phyloP scores from a whole-genome alignment of 2,329 filamentous ascomycete genomes.

The Phialophora macrospora region DNA sequence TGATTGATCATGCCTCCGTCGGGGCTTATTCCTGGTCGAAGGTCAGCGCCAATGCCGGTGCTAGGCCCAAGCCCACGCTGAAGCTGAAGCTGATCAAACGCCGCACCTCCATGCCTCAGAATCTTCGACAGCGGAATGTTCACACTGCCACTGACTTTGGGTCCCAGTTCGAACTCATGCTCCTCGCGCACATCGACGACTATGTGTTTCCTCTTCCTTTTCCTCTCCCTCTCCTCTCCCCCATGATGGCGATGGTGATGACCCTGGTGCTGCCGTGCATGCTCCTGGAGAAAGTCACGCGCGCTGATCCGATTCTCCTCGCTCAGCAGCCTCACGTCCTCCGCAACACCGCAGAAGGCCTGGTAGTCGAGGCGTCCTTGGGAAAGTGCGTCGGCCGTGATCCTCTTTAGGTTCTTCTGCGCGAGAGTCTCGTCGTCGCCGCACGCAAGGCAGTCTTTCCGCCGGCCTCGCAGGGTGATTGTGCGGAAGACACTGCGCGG shows the following conservation, averaged over 20 bases:
- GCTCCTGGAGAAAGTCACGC: slow-evolving; percentile 59
- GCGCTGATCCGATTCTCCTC: slow-evolving; percentile 72
- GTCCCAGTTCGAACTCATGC: slow-evolving; percentile 80
- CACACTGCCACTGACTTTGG: slow-evolving; percentile 71
- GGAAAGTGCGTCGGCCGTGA: slow-evolving; percentile 67
- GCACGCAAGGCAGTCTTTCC: slow-evolving; percentile 77
- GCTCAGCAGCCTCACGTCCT: slow-evolving; percentile 61
- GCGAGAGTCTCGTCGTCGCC: slow-evolving; percentile 68
- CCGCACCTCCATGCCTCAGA: slow-evolving; percentile 38
- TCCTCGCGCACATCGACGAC: slow-evolving; percentile 83
- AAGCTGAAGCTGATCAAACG: slow-evolving; percentile 26
- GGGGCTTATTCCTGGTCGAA: no score
- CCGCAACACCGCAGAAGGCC: slow-evolving; percentile 75
- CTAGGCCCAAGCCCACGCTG: neutral
- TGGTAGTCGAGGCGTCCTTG: slow-evolving; percentile 78
- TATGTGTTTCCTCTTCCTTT: slow-evolving; percentile 33
- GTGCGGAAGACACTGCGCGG: slow-evolving; percentile 67
- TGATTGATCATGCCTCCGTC: slow-evolving; percentile 10
- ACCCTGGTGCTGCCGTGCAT: slow-evolving; percentile 30
- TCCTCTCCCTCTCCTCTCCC: neutral
- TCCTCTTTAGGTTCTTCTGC: slow-evolving; percentile 59
- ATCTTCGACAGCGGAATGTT: slow-evolving; percentile 59
- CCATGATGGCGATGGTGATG: slow-evolving; percentile 39
- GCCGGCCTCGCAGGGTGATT: slow-evolving; percentile 72
- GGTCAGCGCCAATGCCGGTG: no score